Conservation (phyloP, 345 rosid species). For the Brassica juncea region DNA sequence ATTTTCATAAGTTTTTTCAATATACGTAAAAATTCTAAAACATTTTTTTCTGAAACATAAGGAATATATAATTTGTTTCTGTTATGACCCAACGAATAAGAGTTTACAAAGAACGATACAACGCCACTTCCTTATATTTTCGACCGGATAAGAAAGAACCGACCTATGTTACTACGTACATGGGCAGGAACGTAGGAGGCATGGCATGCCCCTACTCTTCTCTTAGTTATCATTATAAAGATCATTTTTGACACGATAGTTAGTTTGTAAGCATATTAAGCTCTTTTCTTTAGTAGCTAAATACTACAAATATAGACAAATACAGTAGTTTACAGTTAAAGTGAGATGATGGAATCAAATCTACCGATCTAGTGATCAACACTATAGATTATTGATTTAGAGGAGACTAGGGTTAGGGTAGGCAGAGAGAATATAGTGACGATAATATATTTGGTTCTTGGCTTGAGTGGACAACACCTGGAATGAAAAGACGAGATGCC, state of each 20-base stretch:
- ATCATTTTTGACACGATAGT: conserved; percentile 2
- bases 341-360: conserved; percentile 16
- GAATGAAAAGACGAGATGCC: conserved; percentile 37
- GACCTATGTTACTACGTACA: not conserved
- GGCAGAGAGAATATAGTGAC: conserved; percentile 33
- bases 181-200: not conserved
- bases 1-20: no score
- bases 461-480: conserved; percentile 61
- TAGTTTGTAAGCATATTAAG: not conserved
- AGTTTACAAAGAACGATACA: not conserved
- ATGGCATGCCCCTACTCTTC: not conserved
- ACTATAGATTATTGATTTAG: conserved; percentile 16
- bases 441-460: conserved; percentile 25
- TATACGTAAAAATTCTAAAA: no score
- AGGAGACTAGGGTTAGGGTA: conserved; percentile 28
- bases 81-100: not conserved
- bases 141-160: not conserved
- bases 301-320: conserved; percentile 9
- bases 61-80: not conserved
- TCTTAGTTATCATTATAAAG: not conserved
- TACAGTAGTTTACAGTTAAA: conserved; percentile 26
- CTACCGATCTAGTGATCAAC: conserved; percentile 9
- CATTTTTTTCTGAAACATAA: no score
- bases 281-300: not conserved
- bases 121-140: conserved; percentile 1